Base-by-base conservation (phyloP, 768 basidiomycete species). In the Terana coerulea region DNA sequence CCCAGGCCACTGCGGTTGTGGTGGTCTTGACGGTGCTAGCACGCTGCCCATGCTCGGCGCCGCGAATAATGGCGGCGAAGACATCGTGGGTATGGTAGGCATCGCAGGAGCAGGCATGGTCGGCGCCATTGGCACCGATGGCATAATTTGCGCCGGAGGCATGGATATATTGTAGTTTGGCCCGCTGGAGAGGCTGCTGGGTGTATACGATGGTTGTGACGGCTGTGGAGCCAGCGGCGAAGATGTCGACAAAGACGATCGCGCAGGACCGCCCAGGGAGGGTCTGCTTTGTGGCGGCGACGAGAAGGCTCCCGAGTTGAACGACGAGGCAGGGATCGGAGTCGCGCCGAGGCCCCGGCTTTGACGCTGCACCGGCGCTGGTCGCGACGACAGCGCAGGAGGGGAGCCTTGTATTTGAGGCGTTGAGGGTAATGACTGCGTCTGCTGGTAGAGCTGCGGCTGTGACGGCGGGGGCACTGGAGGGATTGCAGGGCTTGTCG, bases 151-250 rank as follows among this genome's bases (percentile, higher is more conserved):
- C 12, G 56, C 57, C 4, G 60, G 45, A 1, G 75, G 61, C 5
- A 78, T 58, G 6, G 75, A 71, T 58, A 81, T 69, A 54, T 79
- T 84, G 61, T 83, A 84, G 57, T 83, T 84, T n/a, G 83, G 83
- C 45, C 45, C 30, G n/a, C 12, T 34, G 28, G 68, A 75, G 2
- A 58, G 58, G 10, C 61, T 68, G 64, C 57, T 69, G 65, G 52
- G 67, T 69, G 61, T 61, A 30, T 51, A 42, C 17, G 40, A 35
- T 26, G 17, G 15, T 42, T 47, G 53, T 15, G 30, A 11, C 2
- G 39, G 35, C n/a, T 51, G 40, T 10, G 55, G 58, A n/a, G 43
- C 30, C 17, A 58, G n/a, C 26, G 47, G 42, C 12, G 52, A 28
- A 5, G 59, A 49, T 11, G 50, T 48, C 4, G 56, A 49, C 17